Conservation (phyloP, 1,139 yeast species). For the Suhomyces wounanorum region DNA sequence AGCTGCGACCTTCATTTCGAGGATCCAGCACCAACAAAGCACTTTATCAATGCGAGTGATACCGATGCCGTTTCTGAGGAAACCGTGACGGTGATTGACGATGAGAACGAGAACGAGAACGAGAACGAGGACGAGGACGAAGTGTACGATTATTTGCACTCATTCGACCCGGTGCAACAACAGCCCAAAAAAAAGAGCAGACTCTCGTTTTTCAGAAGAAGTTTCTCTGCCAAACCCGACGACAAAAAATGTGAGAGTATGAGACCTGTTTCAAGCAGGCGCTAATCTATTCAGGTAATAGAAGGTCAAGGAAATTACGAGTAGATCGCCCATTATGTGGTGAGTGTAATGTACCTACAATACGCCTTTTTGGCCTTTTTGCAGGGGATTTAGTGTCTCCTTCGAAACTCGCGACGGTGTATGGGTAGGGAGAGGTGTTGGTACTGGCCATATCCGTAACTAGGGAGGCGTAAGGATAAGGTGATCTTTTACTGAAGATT, state of each 20-base stretch:
- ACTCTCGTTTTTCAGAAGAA: slow-evolving; percentile 11
- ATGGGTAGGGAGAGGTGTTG: too few relatives aligned
- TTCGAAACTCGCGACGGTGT: too few relatives aligned
- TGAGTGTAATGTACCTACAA: background rate
- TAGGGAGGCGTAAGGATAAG: background rate
- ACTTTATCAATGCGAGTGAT: background rate
- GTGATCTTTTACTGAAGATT: background rate
- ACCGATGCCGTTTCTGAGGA: slow-evolving; percentile 10
- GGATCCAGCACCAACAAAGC: background rate
- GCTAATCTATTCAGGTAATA: slow-evolving; percentile 7
- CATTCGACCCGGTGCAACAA: slow-evolving; percentile 15
- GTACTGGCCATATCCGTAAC: too few relatives aligned
- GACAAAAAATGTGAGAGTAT: background rate
- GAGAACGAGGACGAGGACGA: slow-evolving; percentile 19
- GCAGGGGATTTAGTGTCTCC: too few relatives aligned
- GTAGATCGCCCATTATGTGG: background rate
- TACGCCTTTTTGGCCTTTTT: background rate
- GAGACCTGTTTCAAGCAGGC: background rate
- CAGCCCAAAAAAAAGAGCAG: slow-evolving; percentile 10
- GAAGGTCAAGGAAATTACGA: background rate
- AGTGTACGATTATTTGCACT: slow-evolving; percentile 17
- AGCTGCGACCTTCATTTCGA: slow-evolving; percentile 4
- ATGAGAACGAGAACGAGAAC: slow-evolving; percentile 1
- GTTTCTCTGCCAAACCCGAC: slow-evolving; percentile 1
- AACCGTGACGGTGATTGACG: slow-evolving; percentile 5